Conservation (phyloP, 768 basidiomycete genomes). For the Hygrophoropsis aurantiaca region DNA sequence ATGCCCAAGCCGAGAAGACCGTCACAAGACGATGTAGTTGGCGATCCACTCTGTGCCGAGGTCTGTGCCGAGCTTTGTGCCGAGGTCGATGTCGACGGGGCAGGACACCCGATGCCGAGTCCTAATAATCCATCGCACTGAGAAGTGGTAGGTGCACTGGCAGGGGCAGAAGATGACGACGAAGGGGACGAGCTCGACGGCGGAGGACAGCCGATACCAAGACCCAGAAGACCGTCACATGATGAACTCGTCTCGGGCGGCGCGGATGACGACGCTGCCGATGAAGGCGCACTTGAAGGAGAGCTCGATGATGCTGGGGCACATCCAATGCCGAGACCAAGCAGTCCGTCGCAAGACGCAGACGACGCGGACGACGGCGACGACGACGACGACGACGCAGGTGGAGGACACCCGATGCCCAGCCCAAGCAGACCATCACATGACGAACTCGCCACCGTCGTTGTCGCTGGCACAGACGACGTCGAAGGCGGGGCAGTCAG, state of each 20-base stretch:
- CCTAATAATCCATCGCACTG: conserved; percentile 14
- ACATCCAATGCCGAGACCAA: conserved; percentile 12
- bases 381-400: conserved; percentile 3
- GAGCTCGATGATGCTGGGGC: conserved; percentile 3
- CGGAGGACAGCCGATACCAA: conserved; percentile 6
- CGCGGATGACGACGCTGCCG: conserved; percentile 2
- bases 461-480: not conserved
- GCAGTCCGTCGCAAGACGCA: not conserved
- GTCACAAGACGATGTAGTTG: conserved; percentile 11
- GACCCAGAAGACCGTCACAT: conserved; percentile 7
- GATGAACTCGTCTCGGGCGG: not conserved
- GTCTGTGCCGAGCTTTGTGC: no score
- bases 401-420: conserved; percentile 14
- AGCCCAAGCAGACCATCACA: conserved; percentile 20
- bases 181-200: not conserved
- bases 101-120: conserved; percentile 8
- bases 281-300: conserved; percentile 4
- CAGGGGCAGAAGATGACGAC: not conserved
- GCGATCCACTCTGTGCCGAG: no score
- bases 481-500: not conserved
- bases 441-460: conserved; percentile 6
- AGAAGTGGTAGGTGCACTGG: not conserved
- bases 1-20: conserved; percentile 18
- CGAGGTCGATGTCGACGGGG: not conserved
- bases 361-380: not conserved